Conservation (phyloP, 768 basidiomycete genomes). For the Podaxis sp. region DNA sequence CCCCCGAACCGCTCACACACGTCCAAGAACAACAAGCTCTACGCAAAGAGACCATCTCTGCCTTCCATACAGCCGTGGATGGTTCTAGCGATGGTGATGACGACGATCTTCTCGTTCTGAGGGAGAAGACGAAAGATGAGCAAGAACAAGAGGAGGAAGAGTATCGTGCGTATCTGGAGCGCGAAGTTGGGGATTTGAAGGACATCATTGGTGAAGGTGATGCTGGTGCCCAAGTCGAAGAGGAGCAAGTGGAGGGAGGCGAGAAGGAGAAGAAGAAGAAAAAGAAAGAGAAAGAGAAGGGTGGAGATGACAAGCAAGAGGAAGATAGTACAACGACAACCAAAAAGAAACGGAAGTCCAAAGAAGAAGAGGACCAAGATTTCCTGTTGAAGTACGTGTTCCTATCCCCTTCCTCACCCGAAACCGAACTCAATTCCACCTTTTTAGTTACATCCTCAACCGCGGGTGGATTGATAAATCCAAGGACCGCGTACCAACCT, state of each 20-base stretch:
- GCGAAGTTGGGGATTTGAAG: conserved; percentile 78
- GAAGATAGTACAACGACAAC: conserved; percentile 2
- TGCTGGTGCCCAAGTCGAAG: conserved; percentile 24
- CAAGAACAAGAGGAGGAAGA: conserved; percentile 78
- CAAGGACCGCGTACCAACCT: conserved; percentile 75
- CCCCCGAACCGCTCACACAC: conserved; percentile 57
- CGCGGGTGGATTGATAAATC: conserved; percentile 95
- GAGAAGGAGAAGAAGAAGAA: conserved; percentile 36
- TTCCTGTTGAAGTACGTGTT: conserved; percentile 83
- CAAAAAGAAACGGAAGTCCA: conserved; percentile 33
- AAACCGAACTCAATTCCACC: background rate
- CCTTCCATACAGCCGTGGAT: conserved; percentile 59
- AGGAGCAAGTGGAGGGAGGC: conserved; percentile 18
- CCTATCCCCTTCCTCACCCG: background rate
- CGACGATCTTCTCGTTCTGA: conserved; percentile 66
- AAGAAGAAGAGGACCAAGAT: conserved; percentile 75
- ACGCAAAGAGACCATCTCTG: conserved; percentile 79
- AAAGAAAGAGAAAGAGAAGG: conserved; percentile 45
- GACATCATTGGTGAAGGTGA: conserved; percentile 59
- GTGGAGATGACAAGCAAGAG: conserved; percentile 20
- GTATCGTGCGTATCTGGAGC: conserved; percentile 78
- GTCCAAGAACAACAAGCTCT: conserved; percentile 76
- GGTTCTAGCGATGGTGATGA: conserved; percentile 40
- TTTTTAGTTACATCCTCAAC: conserved; percentile 86
- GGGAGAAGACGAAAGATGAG: conserved; percentile 80